Evolutionary conservation across 345 rosid genomes (phyloP), one percentile per base, ranked within the genome.

Genomic region (Eucalyptus curtisii): DNA sequence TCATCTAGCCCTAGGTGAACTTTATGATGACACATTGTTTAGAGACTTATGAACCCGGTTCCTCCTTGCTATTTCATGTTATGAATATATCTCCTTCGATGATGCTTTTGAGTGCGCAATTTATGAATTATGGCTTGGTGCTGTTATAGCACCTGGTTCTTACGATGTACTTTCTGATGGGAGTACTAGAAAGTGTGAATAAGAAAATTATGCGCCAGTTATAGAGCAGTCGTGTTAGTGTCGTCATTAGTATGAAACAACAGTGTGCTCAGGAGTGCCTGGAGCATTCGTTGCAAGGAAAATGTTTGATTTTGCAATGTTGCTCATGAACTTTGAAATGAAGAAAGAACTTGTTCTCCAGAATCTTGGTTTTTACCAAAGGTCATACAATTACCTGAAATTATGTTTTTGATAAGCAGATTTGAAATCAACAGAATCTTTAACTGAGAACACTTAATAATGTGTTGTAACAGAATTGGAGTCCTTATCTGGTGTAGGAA

Each of bases 401-500:
- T 76, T 44, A 76, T 76, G 30, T 76, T 76, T 40, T 76, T 10
- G 84, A 76, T 76, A 76, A 76, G 82, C 84, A 40, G 84, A 40
- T 76, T 40, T 76, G 30, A 76, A 92, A 87, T 89, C 88, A 81
- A 82, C 87, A 89, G 90, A 91, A 92, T 49, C 79, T 86, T 87
- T 86, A 91, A 92, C 92, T 92, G 91, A 91, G 90, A 93, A 91
- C 76, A 94, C 88, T 90, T 89, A 94, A 93, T 94, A 96, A 96
- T 96, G 91, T 96, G 92, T 90, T 95, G 96, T 86, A 93, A 96
- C 99, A 97, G 99, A 97, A 94, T 89, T 89, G 96, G 98, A 98
- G 92, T 92, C 96, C 88, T 93, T 95, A 91, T 93, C 95, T 92
- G 99, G 96, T 97, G 95, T 97, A 98, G 99, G 99, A 97, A 98